Conservation (phyloP, 208 protist genomes). For the Trypanosoma avium region DNA sequence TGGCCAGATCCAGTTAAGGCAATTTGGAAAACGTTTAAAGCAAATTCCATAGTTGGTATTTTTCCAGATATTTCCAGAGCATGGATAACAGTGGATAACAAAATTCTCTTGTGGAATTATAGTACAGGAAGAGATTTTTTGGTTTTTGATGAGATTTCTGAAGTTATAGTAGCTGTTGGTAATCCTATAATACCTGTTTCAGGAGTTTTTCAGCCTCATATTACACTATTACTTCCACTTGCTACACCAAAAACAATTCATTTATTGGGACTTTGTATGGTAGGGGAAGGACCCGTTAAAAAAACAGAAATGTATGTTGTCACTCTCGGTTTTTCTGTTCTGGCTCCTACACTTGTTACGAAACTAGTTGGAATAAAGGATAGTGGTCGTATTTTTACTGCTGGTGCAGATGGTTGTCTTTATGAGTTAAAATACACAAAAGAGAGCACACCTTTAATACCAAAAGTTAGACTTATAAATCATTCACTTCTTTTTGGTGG, state of each 20-base stretch:
- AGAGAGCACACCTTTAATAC: conserved; percentile 61
- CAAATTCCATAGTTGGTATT: conserved; percentile 68
- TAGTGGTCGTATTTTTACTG: conserved; percentile 72
- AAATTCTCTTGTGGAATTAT: conserved; percentile 85
- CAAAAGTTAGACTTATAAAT: conserved; percentile 75
- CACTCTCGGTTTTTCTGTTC: conserved; percentile 70
- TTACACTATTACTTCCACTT: conserved; percentile 75
- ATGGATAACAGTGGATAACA: conserved; percentile 89
- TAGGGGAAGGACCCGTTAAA: conserved; percentile 41
- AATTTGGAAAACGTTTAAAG: conserved; percentile 66
- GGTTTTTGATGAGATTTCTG: conserved; percentile 82
- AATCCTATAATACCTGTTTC: conserved; percentile 43
- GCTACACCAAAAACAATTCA: conserved; percentile 70
- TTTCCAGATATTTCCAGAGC: conserved; percentile 73
- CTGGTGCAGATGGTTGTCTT: conserved; percentile 71
- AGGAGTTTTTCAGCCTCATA: conserved; percentile 81
- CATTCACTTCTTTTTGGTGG: conserved; percentile 51
- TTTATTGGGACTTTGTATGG: conserved; percentile 79
- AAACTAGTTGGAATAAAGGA: conserved; percentile 51
- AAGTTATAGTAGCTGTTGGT: conserved; percentile 83
- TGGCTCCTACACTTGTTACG: conserved; percentile 52
- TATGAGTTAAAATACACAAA: conserved; percentile 80
- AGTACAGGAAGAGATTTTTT: conserved; percentile 69
- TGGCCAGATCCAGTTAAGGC: conserved; percentile 77
- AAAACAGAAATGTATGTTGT: conserved; percentile 62